A percentile compares a stretch with the other conserved stretches of the same genome.
Conservation (phyloP, 108 stramenopile species). For the Discostella stelligeroides region DNA sequence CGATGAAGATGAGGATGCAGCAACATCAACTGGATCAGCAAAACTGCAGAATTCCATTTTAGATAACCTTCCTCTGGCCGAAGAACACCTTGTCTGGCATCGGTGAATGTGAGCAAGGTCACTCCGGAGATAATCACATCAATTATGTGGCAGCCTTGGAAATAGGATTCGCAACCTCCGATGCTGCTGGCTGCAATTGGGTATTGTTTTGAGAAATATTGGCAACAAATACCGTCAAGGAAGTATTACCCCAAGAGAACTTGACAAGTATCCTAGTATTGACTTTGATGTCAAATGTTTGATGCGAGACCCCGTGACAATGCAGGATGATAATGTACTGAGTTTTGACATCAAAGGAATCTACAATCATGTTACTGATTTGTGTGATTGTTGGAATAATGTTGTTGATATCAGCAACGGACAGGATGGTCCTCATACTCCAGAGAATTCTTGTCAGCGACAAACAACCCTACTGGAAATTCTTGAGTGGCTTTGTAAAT, state of each 20-base stretch:
- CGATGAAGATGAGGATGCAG: slow-evolving; percentile 2
- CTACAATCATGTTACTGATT: slow-evolving; percentile 2
- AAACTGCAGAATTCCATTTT: slow-evolving; percentile 11
- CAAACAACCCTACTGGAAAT: slow-evolving; percentile 4
- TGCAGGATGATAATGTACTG: background rate
- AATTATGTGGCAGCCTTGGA: slow-evolving; percentile 2
- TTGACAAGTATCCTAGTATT: slow-evolving; percentile 1
- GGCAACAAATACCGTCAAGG: background rate
- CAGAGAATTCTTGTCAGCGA: slow-evolving; percentile 3
- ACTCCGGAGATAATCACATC: slow-evolving; percentile 9
- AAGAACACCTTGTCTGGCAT: slow-evolving; percentile 15
- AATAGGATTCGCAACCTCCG: background rate
- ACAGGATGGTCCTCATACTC: slow-evolving; percentile 1
- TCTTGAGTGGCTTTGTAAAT: slow-evolving; percentile 15
- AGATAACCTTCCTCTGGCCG: slow-evolving; percentile 9
- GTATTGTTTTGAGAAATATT: background rate
- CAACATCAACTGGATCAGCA: no score
- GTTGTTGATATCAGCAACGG: slow-evolving; percentile 17
- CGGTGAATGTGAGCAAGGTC: slow-evolving; percentile 11
- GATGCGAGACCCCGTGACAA: background rate
- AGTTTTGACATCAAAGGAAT: background rate
- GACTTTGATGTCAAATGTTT: slow-evolving; percentile 4
- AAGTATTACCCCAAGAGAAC: background rate
- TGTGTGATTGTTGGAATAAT: slow-evolving; percentile 2
- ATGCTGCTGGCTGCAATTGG: slow-evolving; percentile 17